Base-by-base conservation (phyloP, 192 early-diverging fungal genomes). In the Coemansia sp. region DNA sequence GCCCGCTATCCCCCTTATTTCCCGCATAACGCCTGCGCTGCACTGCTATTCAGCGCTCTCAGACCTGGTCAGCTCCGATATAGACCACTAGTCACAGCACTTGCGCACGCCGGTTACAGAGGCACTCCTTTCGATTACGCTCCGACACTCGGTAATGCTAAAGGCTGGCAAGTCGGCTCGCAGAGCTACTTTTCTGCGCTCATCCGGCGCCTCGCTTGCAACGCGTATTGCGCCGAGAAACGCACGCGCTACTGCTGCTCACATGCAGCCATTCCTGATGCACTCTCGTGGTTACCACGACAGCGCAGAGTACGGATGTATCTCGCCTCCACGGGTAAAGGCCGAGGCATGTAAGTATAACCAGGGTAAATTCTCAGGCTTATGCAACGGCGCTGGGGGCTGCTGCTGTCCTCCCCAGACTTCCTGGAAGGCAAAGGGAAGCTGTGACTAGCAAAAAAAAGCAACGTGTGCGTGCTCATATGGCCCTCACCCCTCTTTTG, bases 221-320 rank as follows among this genome's bases (percentile, higher is more conserved):
- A 37, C 52, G 36, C 38, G 66, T 42, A 53, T 57, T 42, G 50
- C 59, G 0, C 68, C 65, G 38, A 53, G 36, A 50, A 53, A 48
- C 56, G 35, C 37, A n/a, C 64, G 56, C 31, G 38, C 64, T 33
- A 65, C 52, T 45, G 48, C 52, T 45, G 48, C 52, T 5, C 60
- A 61, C 3, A 55, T 68, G 28, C 62, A 66, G 55, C 53, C 42
- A 11, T 20, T 60, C 36, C 28, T 71, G 36, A 42, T 67, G 35
- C 68, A 68, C 21, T 52, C 64, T 3, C 62, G 52, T 38, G 33
- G 56, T 31, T 81, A 81, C 56, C 78, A 81, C 52, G 78, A 81
- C 37, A 68, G 58, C 38, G 36, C 69, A 6, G 78, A 81, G 37
- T 72, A 75, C 61, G 78, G 78, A 10, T 65, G 57, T 38, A 66